Conservation (phyloP, 495 filamentous ascomycete species). For the Hypoxylon crocopeplum region DNA sequence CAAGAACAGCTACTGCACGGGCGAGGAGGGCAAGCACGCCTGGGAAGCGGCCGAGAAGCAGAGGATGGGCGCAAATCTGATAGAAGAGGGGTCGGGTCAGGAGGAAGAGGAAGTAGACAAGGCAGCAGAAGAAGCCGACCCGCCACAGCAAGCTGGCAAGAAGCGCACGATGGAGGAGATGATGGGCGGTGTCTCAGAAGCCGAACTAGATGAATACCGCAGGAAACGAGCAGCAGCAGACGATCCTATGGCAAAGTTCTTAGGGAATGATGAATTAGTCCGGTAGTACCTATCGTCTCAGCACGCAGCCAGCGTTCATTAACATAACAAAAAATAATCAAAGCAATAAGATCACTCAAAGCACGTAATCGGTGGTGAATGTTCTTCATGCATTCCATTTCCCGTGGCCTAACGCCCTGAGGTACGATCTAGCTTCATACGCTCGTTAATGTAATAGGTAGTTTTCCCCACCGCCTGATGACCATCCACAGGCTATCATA, state of each 20-base stretch:
- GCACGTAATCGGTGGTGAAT: slow-evolving; percentile 39
- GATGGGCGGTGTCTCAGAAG: slow-evolving; percentile 76
- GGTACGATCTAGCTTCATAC: slow-evolving; percentile 37
- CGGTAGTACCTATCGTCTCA: slow-evolving; percentile 21
- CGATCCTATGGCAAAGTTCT: slow-evolving; percentile 85
- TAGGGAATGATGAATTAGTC: slow-evolving; percentile 51
- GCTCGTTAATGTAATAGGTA: slow-evolving; percentile 43
- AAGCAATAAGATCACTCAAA: slow-evolving; percentile 22
- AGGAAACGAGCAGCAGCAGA: slow-evolving; percentile 70
- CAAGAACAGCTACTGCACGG: slow-evolving; percentile 97
- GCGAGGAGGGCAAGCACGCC: slow-evolving; percentile 78
- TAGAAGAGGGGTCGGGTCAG: slow-evolving; percentile 33
- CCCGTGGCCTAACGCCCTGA: slow-evolving; percentile 47
- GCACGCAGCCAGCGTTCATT: background rate
- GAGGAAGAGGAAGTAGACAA: slow-evolving; percentile 37
- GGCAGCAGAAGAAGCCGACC: slow-evolving; percentile 42
- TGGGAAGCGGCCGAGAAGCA: slow-evolving; percentile 71
- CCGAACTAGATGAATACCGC: slow-evolving; percentile 83
- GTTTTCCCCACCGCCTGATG: slow-evolving; percentile 51
- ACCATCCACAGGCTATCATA: slow-evolving; percentile 39
- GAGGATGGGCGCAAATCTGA: slow-evolving; percentile 56
- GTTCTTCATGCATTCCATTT: slow-evolving; percentile 47
- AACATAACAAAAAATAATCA: background rate
- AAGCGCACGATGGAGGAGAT: slow-evolving; percentile 80
- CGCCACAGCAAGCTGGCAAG: slow-evolving; percentile 45